phyloP scores from a whole-genome alignment of 768 basidiomycete species.

The Cystobasidium tubakii region DNA sequence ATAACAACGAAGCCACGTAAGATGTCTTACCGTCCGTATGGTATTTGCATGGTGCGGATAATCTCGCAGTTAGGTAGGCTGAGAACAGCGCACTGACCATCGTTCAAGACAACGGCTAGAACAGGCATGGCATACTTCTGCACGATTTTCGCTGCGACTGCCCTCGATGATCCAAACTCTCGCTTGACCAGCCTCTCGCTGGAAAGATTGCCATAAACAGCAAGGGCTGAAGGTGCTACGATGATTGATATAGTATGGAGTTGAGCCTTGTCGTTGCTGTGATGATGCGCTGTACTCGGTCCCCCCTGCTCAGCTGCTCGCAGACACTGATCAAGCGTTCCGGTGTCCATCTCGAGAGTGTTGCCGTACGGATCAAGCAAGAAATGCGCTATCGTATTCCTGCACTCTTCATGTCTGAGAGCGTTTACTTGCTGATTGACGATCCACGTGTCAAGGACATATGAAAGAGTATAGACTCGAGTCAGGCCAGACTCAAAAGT shows the following conservation, averaged over 20 bases:
- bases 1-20: not conserved
- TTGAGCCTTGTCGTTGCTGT: conserved; percentile 19
- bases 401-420: conserved; percentile 50
- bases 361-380: conserved; percentile 48
- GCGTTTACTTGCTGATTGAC: conserved; percentile 48
- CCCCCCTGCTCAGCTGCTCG: not conserved
- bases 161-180: conserved; percentile 23
- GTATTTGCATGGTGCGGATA: conserved; percentile 2
- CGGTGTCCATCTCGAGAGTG: conserved; percentile 7
- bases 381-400: conserved; percentile 48
- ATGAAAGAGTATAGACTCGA: conserved; percentile 58
- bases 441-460: conserved; percentile 53
- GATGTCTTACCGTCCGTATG: conserved; percentile 9
- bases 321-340: conserved; percentile 22
- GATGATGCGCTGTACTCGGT: not conserved
- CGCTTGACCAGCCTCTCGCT: conserved; percentile 28
- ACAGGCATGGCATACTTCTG: conserved; percentile 23
- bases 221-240: conserved; percentile 16
- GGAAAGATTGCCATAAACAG: conserved; percentile 40
- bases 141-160: conserved; percentile 7
- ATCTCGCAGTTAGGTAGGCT: conserved; percentile 15
- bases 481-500: conserved; percentile 58
- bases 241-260: conserved; percentile 40
- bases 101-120: not conserved
- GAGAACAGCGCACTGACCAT: conserved; percentile 21